A percentile compares a stretch with the other conserved stretches of the same genome.
Conservation (phyloP, 148 eudicot genomes). For the Rhododendron simsii region DNA sequence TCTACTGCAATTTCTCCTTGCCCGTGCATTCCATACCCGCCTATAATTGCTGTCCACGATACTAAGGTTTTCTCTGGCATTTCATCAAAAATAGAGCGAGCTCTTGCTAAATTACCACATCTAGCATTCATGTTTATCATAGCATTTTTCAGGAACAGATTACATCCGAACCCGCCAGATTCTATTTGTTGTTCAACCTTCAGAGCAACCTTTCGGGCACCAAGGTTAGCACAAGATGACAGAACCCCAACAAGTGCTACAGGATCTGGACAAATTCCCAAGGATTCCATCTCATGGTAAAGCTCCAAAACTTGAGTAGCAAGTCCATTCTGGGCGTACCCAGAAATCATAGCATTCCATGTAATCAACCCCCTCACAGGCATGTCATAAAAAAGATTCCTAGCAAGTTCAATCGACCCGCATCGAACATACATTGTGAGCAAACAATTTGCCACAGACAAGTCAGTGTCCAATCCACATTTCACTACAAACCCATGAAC, state of each 20-base stretch:
- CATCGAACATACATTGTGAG: conserved; percentile 63
- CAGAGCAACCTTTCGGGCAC: conserved; percentile 48
- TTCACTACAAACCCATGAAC: conserved; percentile 48
- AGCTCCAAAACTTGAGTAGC: conserved; percentile 55
- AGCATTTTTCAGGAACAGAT: conserved; percentile 49
- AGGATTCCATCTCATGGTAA: conserved; percentile 43
- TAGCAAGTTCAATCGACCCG: conserved; percentile 46
- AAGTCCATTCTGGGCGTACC: conserved; percentile 75
- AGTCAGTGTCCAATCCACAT: conserved; percentile 40
- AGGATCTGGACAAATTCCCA: conserved; percentile 45
- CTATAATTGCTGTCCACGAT: conserved; percentile 74
- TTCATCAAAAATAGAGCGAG: conserved; percentile 50
- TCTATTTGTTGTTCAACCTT: conserved; percentile 58
- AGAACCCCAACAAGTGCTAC: conserved; percentile 71
- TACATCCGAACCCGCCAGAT: conserved; percentile 30
- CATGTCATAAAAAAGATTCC: conserved; percentile 54
- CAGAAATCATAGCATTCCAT: conserved; percentile 84
- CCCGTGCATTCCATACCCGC: conserved; percentile 82
- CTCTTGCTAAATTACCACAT: conserved; percentile 69
- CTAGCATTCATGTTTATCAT: conserved; percentile 72
- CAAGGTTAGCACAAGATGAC: conserved; percentile 77
- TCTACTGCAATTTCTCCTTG: conserved; percentile 57
- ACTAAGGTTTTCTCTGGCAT: conserved; percentile 54
- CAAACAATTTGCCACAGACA: conserved; percentile 62
- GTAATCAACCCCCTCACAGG: conserved; percentile 58